These are phyloP conservation scores for Tolypocladium amazonense DNA, from an alignment of 2,329 filamentous ascomycete species.

Conservation along the genomic window DNA sequence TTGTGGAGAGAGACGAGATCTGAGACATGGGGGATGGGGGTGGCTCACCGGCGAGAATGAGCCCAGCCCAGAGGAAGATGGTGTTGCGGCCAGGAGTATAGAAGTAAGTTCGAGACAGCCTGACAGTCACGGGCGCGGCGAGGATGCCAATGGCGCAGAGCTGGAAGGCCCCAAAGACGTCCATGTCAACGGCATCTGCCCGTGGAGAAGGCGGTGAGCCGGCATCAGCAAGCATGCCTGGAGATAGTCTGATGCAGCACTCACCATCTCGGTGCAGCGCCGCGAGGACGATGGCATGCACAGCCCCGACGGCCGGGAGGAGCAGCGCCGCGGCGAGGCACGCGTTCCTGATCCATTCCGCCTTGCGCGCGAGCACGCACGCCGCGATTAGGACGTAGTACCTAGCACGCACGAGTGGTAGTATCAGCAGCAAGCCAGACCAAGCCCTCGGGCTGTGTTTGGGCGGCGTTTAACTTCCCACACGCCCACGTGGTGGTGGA, in stretches of 20 bases:
- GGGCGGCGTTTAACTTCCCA: not conserved
- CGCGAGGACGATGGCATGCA: constrained; percentile 53
- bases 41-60: constrained; percentile 45
- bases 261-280: constrained; percentile 47
- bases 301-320: constrained; percentile 51
- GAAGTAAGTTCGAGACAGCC: constrained; percentile 53
- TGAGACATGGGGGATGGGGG: not conserved
- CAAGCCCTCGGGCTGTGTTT: not conserved
- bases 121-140: constrained; percentile 51
- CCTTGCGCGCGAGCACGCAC: constrained; percentile 51
- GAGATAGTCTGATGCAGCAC: constrained; percentile 9
- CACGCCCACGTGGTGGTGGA: not conserved
- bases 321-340: constrained; percentile 53
- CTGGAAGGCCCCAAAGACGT: constrained; percentile 58
- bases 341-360: constrained; percentile 51
- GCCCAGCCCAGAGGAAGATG: constrained; percentile 55
- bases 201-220: not conserved
- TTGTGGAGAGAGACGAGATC: not conserved
- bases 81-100: constrained; percentile 51
- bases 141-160: constrained; percentile 56
- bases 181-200: constrained; percentile 54
- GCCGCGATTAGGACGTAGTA: constrained; percentile 55
- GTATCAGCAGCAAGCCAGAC: not conserved
- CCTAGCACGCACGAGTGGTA: constrained; percentile 18
- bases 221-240: not conserved